phyloP scores from a whole-genome alignment of 768 basidiomycete genomes.

The Rhizopogon vesiculosus region DNA sequence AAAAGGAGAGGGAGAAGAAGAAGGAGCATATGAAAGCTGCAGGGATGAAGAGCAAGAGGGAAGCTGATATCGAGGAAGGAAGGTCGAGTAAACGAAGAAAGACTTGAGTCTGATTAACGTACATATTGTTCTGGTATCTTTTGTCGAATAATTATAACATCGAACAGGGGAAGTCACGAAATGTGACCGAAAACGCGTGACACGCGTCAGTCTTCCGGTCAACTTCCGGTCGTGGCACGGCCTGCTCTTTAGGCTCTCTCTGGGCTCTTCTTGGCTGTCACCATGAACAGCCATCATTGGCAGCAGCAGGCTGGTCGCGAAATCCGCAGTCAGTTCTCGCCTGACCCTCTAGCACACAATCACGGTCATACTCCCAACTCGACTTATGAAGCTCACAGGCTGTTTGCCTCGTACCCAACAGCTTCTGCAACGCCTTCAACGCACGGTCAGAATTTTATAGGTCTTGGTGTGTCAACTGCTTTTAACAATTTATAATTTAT shows the following conservation, averaged over 20 bases:
- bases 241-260: not conserved
- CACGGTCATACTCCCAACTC: conserved; percentile 35
- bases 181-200: conserved; percentile 1
- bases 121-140: not conserved
- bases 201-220: not conserved
- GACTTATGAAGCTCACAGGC: conserved; percentile 62
- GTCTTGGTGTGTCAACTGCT: not conserved
- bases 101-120: conserved; percentile 16
- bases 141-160: too few relatives aligned
- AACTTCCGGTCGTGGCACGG: not conserved
- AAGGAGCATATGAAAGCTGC: conserved; percentile 71
- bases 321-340: conserved; percentile 8
- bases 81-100: conserved; percentile 50
- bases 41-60: conserved; percentile 70
- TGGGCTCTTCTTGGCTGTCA: not conserved
- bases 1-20: conserved; percentile 72
- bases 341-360: conserved; percentile 6
- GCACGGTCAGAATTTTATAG: conserved; percentile 47
- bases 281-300: conserved; percentile 24
- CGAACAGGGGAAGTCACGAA: not conserved
- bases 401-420: conserved; percentile 66
- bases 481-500: conserved; percentile 12
- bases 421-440: conserved; percentile 74
- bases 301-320: conserved; percentile 14
- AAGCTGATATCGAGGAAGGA: conserved; percentile 57